These are phyloP conservation scores for Asterionellopsis glacialis DNA, from an alignment of 108 stramenopile species.

Conservation along the genomic window DNA sequence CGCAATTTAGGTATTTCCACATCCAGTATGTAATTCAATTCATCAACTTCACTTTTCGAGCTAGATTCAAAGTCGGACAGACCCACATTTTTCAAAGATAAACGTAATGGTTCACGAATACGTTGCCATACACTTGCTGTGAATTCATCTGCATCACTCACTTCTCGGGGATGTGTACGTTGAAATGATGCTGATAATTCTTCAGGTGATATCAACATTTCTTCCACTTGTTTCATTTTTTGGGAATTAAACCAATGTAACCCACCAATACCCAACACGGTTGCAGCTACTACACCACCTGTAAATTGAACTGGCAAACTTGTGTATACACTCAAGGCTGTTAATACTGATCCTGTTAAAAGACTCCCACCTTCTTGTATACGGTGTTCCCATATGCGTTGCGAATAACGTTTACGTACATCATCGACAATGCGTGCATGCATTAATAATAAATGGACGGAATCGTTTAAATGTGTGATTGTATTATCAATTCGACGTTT, in stretches of 20 bases:
- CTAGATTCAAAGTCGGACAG: constrained; percentile 34
- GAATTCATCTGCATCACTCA: constrained; percentile 87
- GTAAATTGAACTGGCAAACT: constrained; percentile 40
- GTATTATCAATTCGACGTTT: constrained; percentile 97
- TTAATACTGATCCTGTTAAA: constrained; percentile 27
- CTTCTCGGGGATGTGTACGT: constrained; percentile 73
- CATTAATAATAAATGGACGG: constrained; percentile 78
- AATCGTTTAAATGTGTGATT: constrained; percentile 93
- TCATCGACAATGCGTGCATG: constrained; percentile 71
- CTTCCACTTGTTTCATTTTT: constrained; percentile 53
- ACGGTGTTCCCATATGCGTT: constrained; percentile 42
- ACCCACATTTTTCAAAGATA: constrained; percentile 55
- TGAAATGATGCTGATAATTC: constrained; percentile 69
- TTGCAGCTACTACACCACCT: constrained; percentile 59
- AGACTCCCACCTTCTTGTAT: constrained; percentile 35
- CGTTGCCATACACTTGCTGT: constrained; percentile 85
- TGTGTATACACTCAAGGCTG: constrained; percentile 31
- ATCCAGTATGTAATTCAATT: constrained; percentile 76
- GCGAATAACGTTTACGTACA: constrained; percentile 37
- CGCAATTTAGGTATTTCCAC: constrained; percentile 80
- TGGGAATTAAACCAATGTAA: constrained; percentile 70
- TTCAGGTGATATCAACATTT: constrained; percentile 46
- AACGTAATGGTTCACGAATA: constrained; percentile 56
- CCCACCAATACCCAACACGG: constrained; percentile 66
- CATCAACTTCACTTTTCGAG: constrained; percentile 44